Base-by-base conservation (phyloP, 345 rosid genomes). In the Brassica cretica region DNA sequence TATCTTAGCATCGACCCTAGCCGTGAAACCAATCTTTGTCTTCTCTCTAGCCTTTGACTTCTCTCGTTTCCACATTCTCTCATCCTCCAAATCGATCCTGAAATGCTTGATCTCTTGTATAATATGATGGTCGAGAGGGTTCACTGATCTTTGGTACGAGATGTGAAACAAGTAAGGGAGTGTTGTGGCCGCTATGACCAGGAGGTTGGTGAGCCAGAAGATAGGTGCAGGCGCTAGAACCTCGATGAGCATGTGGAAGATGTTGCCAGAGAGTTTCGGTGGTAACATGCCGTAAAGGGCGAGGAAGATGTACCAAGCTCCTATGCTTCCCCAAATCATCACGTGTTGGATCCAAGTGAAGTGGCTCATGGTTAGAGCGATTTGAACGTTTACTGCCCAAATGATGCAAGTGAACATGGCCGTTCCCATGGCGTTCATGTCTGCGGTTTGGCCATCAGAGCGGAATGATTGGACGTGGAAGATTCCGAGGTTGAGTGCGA, bases 321-420 rank as follows among this genome's bases (percentile, higher is more conserved):
- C 29, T 68, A 90, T 89, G 82, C 93, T 93, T 39, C 91, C 93
- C 94, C 96, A 88, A 32, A 93, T 85, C 67, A 82, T 68, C 12
- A 83, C 78, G 56, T 89, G 96, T 51, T 89, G 92, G 80, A 90
- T 89, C 97, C 92, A 92, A 2, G 89, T 90, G 88, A 89, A 92
- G 77, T 90, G 90, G 84, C 82, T 89, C 82, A 85, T 88, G 2
- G 84, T 81, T 16, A 93, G 85, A 19, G 90, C 94, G 0, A 90
- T 93, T 53, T 90, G 96, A 66, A 86, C 88, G 33, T 89, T 91
- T 21, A 89, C 92, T 0, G 88, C 80, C 90, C 90, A 87, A 37
- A 93, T 83, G 37, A 89, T 73, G 80, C 90, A 86, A 5, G 96
- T 86, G 84, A 75, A 88, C 73, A 82, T 86, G 24, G 83, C 70